Percentiles rank a stretch among this genome's conserved stretches.
Conservation (phyloP, 306 rosid genomes). For the Sophora flavescens region DNA sequence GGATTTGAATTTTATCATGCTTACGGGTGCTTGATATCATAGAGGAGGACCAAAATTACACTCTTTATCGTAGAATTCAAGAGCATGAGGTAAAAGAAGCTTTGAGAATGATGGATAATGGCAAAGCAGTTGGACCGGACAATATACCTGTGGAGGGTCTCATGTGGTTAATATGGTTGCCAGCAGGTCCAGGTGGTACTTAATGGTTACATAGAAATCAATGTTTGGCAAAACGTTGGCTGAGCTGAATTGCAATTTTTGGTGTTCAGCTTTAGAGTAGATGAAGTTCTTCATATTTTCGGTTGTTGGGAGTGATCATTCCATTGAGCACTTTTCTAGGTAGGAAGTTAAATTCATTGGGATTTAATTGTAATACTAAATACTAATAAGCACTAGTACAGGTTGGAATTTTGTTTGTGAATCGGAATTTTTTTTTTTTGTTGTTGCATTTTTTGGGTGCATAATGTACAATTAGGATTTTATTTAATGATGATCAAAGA, state of each 20-base stretch:
- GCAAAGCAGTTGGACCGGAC: no score
- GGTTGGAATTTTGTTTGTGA: constrained; percentile 40
- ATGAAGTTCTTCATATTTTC: constrained; percentile 52
- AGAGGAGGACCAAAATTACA: no score
- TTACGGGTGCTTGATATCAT: no score
- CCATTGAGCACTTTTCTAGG: constrained; percentile 47
- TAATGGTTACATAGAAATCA: constrained; percentile 50
- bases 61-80: no score
- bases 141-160: no score
- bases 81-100: no score
- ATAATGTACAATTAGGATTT: constrained; percentile 37
- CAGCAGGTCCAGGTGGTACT: constrained; percentile 50
- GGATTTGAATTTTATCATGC: no score
- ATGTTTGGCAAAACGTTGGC: constrained; percentile 51
- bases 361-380: constrained; percentile 54
- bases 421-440: constrained; percentile 21
- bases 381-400: constrained; percentile 54
- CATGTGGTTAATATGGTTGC: constrained; percentile 50
- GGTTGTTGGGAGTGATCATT: constrained; percentile 46
- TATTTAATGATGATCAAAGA: not conserved
- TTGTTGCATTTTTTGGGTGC: constrained; percentile 41
- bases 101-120: no score
- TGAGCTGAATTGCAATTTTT: constrained; percentile 65
- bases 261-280: constrained; percentile 63
- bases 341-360: constrained; percentile 60